Base-by-base conservation (phyloP, 805 yeast genomes). In the Nakazawaea ambrosiae region DNA sequence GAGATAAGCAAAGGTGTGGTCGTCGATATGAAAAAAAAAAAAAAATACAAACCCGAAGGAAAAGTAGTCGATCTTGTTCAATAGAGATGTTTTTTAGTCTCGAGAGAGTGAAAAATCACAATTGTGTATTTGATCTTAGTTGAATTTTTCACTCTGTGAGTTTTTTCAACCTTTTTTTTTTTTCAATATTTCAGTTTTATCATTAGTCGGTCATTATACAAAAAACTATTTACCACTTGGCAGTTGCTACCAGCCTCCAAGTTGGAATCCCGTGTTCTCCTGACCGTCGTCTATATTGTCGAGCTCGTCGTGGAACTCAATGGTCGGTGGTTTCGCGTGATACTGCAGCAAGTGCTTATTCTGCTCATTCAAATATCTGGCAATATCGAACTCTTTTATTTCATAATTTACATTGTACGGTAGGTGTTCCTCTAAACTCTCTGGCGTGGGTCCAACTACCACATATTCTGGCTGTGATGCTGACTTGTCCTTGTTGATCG, bases 361-460 rank as follows among this genome's bases (percentile, higher is more conserved):
- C 27, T 39, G 27, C 9, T 25, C 25, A 14, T 39, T 19, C 15
- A 39, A 17, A 27, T 39, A 34, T 23, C 17, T 15, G 8, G 25
- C 22, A 2, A 39, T 14, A 27, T 39, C 37, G 22, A 39, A 39
- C 12, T 39, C 42, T 10, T 6, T 9, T 4, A 14, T 16, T 10
- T 50, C 57, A 12, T 54, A 51, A 24, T 48, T 46, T 27, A 42
- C 47, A 16, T 51, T 51, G 36, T 60, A 59, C 1, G 66, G 65
- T 23, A 58, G 42, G 34, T 51, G 46, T 15, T 51, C 50, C 25
- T 53, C 39, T 19, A 60, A 35, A 9, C 40, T 50, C 16, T 57
- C 62, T 2, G 66, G 63, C 10, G 61, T 51, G 1, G 63, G 63
- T 0, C 64, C 66, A 6, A 49, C 45, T 14, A 60, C 52, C 11